Percentiles rank a stretch among this genome's conserved stretches.
phyloP scores from a whole-genome alignment of 495 filamentous ascomycete species.

The Polyplosphaeria fusca region DNA sequence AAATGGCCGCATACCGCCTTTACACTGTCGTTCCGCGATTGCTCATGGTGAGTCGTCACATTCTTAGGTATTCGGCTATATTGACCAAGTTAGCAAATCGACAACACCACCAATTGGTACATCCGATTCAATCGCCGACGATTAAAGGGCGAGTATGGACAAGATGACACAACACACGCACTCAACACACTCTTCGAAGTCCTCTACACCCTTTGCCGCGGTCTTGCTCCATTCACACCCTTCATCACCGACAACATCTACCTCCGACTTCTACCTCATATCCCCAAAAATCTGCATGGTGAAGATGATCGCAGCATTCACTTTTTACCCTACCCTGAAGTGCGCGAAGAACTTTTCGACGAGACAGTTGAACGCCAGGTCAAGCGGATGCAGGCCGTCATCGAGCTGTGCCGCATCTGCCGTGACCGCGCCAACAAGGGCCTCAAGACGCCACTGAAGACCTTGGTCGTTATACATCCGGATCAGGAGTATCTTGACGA shows the following conservation, averaged over 20 bases:
- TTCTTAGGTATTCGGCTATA: not conserved
- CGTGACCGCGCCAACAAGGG: conserved; percentile 81
- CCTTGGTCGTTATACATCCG: conserved; percentile 82
- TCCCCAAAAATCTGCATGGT: conserved; percentile 60
- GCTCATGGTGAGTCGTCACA: conserved; percentile 48
- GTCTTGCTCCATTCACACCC: conserved; percentile 89
- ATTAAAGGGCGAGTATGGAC: conserved; percentile 87
- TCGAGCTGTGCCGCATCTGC: conserved; percentile 81
- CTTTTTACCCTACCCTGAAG: conserved; percentile 86
- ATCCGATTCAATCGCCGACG: conserved; percentile 98
- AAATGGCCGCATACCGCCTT: conserved; percentile 72
- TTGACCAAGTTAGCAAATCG: conserved; percentile 59
- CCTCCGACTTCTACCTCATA: conserved; percentile 73
- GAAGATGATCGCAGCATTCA: conserved; percentile 82
- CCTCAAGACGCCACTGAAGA: conserved; percentile 86
- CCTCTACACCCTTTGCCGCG: conserved; percentile 80
- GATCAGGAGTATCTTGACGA: conserved; percentile 82
- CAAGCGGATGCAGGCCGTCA: conserved; percentile 88
- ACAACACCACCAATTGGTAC: conserved; percentile 98
- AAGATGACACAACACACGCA: conserved; percentile 84
- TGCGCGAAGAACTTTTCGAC: conserved; percentile 84
- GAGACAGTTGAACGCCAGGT: conserved; percentile 81
- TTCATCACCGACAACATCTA: conserved; percentile 97
- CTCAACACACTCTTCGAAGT: conserved; percentile 97
- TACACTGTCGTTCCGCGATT: conserved; percentile 94